Conservation (phyloP, 441 rosid genomes). For the Croton setiger region DNA sequence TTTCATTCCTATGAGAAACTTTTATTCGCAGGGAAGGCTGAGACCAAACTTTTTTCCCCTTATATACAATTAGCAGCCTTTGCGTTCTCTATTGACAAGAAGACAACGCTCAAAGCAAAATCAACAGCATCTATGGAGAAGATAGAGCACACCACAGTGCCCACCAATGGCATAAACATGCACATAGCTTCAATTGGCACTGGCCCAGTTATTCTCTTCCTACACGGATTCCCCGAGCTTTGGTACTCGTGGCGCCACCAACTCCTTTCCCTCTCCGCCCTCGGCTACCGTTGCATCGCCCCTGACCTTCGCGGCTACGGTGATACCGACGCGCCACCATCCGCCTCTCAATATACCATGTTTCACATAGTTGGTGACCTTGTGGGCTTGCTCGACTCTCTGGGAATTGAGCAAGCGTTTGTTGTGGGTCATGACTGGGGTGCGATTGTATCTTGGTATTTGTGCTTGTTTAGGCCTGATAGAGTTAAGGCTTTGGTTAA, state of each 20-base stretch:
- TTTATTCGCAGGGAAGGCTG: too few relatives aligned
- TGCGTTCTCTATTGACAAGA: background rate
- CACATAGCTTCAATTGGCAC: conserved; percentile 67
- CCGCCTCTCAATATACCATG: conserved; percentile 40
- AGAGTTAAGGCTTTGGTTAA: conserved; percentile 50
- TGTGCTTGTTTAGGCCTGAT: conserved; percentile 63
- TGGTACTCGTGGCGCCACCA: conserved; percentile 91
- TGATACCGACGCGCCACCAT: conserved; percentile 48
- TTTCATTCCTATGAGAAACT: too few relatives aligned
- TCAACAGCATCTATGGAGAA: conserved; percentile 39
- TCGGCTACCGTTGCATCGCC: conserved; percentile 63
- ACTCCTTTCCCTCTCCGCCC: conserved; percentile 47
- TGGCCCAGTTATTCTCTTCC: conserved; percentile 52
- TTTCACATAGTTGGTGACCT: conserved; percentile 60
- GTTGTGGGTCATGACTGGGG: conserved; percentile 75
- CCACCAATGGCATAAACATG: conserved; percentile 63
- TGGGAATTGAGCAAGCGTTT: conserved; percentile 46
- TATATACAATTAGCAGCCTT: background rate
- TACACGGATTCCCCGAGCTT: conserved; percentile 77
- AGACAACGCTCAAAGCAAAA: too few relatives aligned
- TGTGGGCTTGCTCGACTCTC: conserved; percentile 48
- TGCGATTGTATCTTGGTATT: conserved; percentile 55
- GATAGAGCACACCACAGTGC: conserved; percentile 41
- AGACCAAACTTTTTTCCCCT: too few relatives aligned
- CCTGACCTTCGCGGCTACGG: conserved; percentile 84